Evolutionary conservation across 1,139 yeast genomes (phyloP).

Genomic region (Pichia terricola): DNA sequence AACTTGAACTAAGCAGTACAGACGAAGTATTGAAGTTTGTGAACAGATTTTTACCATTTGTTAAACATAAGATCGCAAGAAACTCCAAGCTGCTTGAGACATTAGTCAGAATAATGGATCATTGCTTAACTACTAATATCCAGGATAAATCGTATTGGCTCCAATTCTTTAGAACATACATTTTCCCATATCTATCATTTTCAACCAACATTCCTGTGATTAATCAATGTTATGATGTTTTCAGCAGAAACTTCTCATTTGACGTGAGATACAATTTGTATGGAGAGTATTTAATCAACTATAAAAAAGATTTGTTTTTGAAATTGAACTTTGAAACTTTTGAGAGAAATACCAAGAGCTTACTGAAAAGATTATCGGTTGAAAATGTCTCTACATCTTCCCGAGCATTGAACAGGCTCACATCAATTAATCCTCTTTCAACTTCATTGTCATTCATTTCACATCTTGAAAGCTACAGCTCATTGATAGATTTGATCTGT

Average conservation of each 20-base stretch:
- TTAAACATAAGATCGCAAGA: slow-evolving; percentile 50
- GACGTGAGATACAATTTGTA: slow-evolving; percentile 71
- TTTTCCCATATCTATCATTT: slow-evolving; percentile 61
- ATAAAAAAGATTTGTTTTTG: slow-evolving; percentile 46
- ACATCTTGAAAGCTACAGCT: slow-evolving; percentile 88
- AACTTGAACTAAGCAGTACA: slow-evolving; percentile 23
- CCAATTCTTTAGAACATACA: slow-evolving; percentile 51
- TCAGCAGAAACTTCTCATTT: slow-evolving; percentile 41
- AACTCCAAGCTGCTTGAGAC: slow-evolving; percentile 43
- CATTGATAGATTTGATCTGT: slow-evolving; percentile 68
- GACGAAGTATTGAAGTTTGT: slow-evolving; percentile 40
- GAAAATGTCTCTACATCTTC: slow-evolving; percentile 51
- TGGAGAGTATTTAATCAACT: slow-evolving; percentile 63
- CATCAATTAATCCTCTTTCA: slow-evolving; percentile 81
- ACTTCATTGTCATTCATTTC: slow-evolving; percentile 54
- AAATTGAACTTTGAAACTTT: slow-evolving; percentile 60
- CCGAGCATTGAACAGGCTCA: slow-evolving; percentile 67
- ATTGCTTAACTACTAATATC: slow-evolving; percentile 20
- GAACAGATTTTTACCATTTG: slow-evolving; percentile 41
- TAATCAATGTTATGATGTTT: slow-evolving; percentile 48
- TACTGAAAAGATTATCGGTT: slow-evolving; percentile 77
- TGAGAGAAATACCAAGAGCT: slow-evolving; percentile 74
- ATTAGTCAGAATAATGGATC: slow-evolving; percentile 47
- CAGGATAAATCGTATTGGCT: slow-evolving; percentile 40
- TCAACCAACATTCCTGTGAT: slow-evolving; percentile 54